Conservation (phyloP, 192 early-diverging fungal genomes). For the Spizellomyces sp. region DNA sequence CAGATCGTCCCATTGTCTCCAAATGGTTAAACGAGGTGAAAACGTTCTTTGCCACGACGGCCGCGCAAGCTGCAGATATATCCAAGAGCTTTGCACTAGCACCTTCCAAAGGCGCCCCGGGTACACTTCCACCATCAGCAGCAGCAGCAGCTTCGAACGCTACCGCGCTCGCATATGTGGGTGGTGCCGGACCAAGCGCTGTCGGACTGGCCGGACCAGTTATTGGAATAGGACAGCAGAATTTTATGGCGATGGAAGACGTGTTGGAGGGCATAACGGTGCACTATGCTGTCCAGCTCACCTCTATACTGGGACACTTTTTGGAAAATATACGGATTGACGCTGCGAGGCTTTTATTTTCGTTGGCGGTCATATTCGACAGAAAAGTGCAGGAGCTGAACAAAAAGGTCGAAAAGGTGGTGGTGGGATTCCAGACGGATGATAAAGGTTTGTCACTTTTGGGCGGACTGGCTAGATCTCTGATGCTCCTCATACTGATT, state of each 20-base stretch:
- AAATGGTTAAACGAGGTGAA: slow-evolving; percentile 47
- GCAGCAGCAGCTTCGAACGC: neutral
- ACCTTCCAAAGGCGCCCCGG: slow-evolving; percentile 4
- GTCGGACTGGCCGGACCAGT: slow-evolving; percentile 8
- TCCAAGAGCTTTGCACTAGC: slow-evolving; percentile 23
- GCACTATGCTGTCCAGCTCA: slow-evolving; percentile 51
- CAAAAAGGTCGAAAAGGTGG: slow-evolving; percentile 37
- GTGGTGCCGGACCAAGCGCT: neutral
- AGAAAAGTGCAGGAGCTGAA: slow-evolving; percentile 24
- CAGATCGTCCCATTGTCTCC: slow-evolving; percentile 39
- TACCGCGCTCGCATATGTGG: neutral
- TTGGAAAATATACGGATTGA: slow-evolving; percentile 43
- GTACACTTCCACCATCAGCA: slow-evolving; percentile 1
- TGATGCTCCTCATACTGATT: slow-evolving; percentile 26
- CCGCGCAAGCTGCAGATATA: slow-evolving; percentile 29
- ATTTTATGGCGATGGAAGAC: slow-evolving; percentile 29
- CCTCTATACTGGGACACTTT: slow-evolving; percentile 49
- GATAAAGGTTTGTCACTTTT: slow-evolving; percentile 37
- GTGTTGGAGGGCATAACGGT: slow-evolving; percentile 40
- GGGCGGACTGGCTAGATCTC: neutral
- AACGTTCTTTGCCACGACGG: slow-evolving; percentile 45
- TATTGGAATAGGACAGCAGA: slow-evolving; percentile 10
- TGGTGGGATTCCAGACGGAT: slow-evolving; percentile 42
- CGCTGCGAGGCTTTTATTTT: slow-evolving; percentile 41
- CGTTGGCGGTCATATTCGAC: slow-evolving; percentile 44